phyloP scores from a whole-genome alignment of 2,329 filamentous ascomycete genomes.

The Leptographium lundbergii region DNA sequence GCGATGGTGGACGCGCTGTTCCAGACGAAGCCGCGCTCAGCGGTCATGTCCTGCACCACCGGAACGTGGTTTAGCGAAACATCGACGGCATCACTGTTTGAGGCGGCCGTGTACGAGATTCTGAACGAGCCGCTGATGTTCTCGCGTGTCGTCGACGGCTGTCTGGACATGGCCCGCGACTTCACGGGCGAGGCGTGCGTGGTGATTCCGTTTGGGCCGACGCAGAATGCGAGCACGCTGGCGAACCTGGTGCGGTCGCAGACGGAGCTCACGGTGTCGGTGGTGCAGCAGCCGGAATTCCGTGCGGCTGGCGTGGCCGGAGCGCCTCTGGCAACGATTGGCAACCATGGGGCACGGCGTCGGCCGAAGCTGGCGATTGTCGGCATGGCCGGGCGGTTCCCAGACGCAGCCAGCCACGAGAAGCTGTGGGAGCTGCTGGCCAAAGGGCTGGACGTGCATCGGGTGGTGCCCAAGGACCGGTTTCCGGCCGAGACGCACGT shows the following conservation, averaged over 20 bases:
- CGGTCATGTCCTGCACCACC: slow-evolving; percentile 37
- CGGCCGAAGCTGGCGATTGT: slow-evolving; percentile 72
- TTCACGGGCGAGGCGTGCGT: slow-evolving; percentile 28
- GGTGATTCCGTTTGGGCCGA: slow-evolving; percentile 37
- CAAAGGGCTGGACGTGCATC: slow-evolving; percentile 63
- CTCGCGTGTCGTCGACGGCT: slow-evolving; percentile 33
- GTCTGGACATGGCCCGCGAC: slow-evolving; percentile 27
- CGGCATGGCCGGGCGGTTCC: slow-evolving; percentile 68
- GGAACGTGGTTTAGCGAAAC: slow-evolving; percentile 28
- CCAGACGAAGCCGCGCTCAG: slow-evolving; percentile 29
- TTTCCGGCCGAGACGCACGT: slow-evolving; percentile 61
- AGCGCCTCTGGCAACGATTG: slow-evolving; percentile 22
- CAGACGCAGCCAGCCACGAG: slow-evolving; percentile 57
- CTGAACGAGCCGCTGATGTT: slow-evolving; percentile 36
- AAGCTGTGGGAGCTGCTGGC: slow-evolving; percentile 64
- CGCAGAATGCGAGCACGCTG: slow-evolving; percentile 33
- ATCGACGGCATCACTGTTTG: slow-evolving; percentile 29
- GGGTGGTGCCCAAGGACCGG: slow-evolving; percentile 54
- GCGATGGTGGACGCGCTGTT: slow-evolving; percentile 25
- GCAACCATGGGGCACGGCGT: slow-evolving; percentile 32
- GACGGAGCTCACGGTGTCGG: slow-evolving; percentile 28
- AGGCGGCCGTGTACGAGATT: slow-evolving; percentile 32
- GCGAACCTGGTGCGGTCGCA: slow-evolving; percentile 28
- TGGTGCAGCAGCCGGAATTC: slow-evolving; percentile 23
- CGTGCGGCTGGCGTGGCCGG: slow-evolving; percentile 15